Evolutionary conservation across 2,329 filamentous ascomycete genomes (phyloP), one percentile per base, ranked within the genome.

Genomic region (Exserohilum turcica): DNA sequence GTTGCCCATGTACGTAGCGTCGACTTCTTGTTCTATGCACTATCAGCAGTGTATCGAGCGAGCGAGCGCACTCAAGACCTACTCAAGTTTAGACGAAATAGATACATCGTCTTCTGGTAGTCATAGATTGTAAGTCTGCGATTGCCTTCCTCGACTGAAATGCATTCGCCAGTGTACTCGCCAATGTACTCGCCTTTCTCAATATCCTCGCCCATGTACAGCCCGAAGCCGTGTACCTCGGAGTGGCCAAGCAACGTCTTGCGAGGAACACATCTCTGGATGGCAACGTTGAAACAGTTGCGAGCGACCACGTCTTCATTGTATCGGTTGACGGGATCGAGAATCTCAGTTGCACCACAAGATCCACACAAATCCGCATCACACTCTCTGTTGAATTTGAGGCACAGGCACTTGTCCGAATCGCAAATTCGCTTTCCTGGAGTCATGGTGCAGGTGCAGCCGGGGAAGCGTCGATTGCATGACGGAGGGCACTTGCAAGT

Each of bases 141-240:
- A 19, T 90, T 84, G 3, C 85, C 85, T 69, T 92, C 89, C 42
- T 86, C 81, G 33, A 84, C 82, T 4, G 84, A 86, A 52, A 93
- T 87, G 9, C 91, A 79, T 70, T 94, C 91, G 40, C 91, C 91
- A 2, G 86, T 85, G 70, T 94, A 94, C 70, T 94, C 91, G 28
- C 89, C 88, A 15, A 94, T 80, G 61, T 89, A 93, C n/a, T 89
- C 86, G 46, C 87, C 85, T 54, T 83, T 80, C 3, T 78, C 77
- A 55, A 91, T 85, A 48, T 85, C 78, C 65, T 91, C 86, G 3
- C 86, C 87, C 1, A 87, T 82, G 67, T 89, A 93, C 0, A 94
- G 78, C 0, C 90, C 91, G 58, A 91, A 91, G 0, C 90, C 90
- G 48, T 87, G 84, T 2, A 92, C 82, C 56, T 85, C 84, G 40